phyloP scores from a whole-genome alignment of 805 yeast genomes.

The Saturnispora gosingensis region DNA sequence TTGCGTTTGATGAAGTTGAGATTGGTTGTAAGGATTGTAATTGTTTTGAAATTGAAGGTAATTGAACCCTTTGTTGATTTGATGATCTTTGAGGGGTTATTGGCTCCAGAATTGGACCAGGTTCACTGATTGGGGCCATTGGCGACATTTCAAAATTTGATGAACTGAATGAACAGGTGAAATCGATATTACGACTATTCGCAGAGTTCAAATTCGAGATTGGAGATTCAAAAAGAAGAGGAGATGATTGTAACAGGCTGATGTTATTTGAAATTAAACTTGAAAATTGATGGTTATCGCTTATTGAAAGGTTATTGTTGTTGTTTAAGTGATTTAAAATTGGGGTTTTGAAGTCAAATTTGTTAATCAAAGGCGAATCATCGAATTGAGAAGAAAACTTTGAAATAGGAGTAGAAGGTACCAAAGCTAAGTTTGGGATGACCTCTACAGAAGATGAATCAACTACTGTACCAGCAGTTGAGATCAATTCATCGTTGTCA shows the following conservation, averaged over 20 bases:
- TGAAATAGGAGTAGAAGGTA: conserved; percentile 8
- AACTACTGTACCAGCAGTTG: background rate
- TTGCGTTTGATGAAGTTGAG: conserved; percentile 4
- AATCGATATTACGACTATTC: conserved; percentile 33
- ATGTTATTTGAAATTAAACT: background rate
- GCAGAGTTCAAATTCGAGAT: conserved; percentile 16
- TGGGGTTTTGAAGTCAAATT: conserved; percentile 5
- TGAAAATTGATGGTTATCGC: background rate
- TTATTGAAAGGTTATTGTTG: conserved; percentile 8
- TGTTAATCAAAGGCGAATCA: background rate
- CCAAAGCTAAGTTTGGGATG: background rate
- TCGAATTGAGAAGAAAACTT: background rate
- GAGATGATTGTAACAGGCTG: conserved; percentile 8
- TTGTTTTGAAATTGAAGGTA: conserved; percentile 14
- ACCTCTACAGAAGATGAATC: background rate
- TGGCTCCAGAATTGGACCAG: conserved; percentile 61
- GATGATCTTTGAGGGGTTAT: conserved; percentile 38
- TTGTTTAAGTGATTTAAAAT: conserved; percentile 3
- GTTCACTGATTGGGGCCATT: conserved; percentile 38
- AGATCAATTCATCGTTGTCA: background rate
- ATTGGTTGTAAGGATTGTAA: conserved; percentile 5
- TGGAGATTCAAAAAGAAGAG: conserved; percentile 18
- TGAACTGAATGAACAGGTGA: conserved; percentile 57
- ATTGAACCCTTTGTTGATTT: conserved; percentile 6
- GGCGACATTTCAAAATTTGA: conserved; percentile 60